A percentile compares a stretch with the other conserved stretches of the same genome.
Evolutionary conservation across 2,329 filamentous ascomycete species (phyloP).

Genomic region (Monosporascus ibericus): DNA sequence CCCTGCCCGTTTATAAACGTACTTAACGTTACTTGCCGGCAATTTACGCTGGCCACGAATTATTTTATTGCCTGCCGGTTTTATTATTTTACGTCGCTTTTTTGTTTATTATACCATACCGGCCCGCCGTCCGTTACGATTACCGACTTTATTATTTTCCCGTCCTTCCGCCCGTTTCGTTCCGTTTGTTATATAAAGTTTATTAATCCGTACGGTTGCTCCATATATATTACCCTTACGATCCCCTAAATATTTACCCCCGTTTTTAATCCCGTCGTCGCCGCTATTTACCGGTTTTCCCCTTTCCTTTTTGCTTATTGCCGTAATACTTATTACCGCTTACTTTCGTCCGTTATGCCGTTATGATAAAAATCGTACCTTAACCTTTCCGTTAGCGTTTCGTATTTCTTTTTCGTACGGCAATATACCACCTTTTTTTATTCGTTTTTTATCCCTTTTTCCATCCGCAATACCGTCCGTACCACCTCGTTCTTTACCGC

Average conservation of each 20-base stretch:
- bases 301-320: too few species aligned
- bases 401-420: too few species aligned
- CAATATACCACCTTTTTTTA: too few species aligned
- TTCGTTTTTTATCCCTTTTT: too few species aligned
- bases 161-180: background rate
- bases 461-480: too few species aligned
- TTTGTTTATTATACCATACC: background rate
- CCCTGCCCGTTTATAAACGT: too few species aligned
- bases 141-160: background rate
- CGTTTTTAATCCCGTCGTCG: background rate
- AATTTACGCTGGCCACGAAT: background rate
- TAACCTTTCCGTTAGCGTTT: background rate
- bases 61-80: conserved; percentile 1
- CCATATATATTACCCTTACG: background rate
- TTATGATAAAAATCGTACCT: background rate
- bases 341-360: background rate
- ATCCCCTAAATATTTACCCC: background rate
- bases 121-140: background rate
- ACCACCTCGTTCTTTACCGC: too few species aligned
- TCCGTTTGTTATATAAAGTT: background rate
- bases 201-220: background rate
- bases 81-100: background rate
- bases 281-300: background rate
- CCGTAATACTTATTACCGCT: background rate
- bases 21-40: background rate